Conservation (phyloP, 2,329 filamentous ascomycete genomes). For the Ophiocordyceps camponoti-floridani region DNA sequence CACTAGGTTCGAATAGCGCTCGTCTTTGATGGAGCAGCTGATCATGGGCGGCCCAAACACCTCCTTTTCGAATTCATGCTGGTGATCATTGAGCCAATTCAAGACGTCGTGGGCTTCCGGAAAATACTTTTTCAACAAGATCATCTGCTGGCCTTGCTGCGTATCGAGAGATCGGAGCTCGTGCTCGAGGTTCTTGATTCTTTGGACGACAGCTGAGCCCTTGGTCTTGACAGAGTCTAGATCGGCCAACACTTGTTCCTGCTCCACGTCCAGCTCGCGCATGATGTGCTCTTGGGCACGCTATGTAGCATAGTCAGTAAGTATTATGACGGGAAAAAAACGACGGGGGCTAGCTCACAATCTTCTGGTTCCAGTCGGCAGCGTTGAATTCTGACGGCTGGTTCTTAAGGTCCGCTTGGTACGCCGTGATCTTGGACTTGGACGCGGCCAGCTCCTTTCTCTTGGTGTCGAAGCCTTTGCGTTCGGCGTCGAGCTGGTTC, state of each 20-base stretch:
- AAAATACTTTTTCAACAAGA: constrained; percentile 41
- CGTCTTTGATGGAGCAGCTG: constrained; percentile 61
- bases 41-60: constrained; percentile 71
- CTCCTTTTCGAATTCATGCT: constrained; percentile 49
- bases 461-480: constrained; percentile 27
- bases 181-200: constrained; percentile 19
- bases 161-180: constrained; percentile 49
- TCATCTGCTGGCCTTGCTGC: constrained; percentile 55
- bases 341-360: constrained; percentile 31
- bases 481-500: constrained; percentile 29
- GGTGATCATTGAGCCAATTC: constrained; percentile 66
- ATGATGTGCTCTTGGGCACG: constrained; percentile 40
- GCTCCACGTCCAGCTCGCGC: constrained; percentile 30
- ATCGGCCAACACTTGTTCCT: constrained; percentile 18
- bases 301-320: constrained; percentile 20
- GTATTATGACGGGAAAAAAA: neutral
- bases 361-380: constrained; percentile 51
- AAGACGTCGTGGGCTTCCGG: constrained; percentile 52
- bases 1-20: constrained; percentile 39
- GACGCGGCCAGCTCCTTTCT: constrained; percentile 30
- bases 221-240: constrained; percentile 22
- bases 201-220: constrained; percentile 20
- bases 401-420: constrained; percentile 46
- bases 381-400: constrained; percentile 50
- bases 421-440: constrained; percentile 38